These are phyloP conservation scores for Phytopythium montanum DNA, from an alignment of 352 stramenopile genomes.

Conservation along the genomic window DNA sequence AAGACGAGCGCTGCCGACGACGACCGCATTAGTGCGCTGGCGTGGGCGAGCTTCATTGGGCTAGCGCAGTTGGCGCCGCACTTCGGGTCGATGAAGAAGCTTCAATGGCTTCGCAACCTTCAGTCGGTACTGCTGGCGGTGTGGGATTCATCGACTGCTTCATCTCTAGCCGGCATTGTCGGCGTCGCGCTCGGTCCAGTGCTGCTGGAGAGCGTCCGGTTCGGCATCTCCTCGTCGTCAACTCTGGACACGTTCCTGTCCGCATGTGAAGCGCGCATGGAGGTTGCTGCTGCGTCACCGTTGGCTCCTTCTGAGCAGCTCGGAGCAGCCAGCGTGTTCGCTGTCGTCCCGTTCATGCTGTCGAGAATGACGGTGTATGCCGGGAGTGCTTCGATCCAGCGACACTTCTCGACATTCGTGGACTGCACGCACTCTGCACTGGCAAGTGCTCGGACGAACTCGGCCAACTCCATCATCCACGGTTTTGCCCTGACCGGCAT, in stretches of 20 bases:
- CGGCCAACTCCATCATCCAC: neutral
- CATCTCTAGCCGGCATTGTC: slow-evolving; percentile 11
- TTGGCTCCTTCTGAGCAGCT: neutral
- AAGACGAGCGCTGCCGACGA: no score
- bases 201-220: slow-evolving; percentile 34
- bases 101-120: slow-evolving; percentile 45
- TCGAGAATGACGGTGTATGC: slow-evolving; percentile 15
- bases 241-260: slow-evolving; percentile 28
- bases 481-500: neutral
- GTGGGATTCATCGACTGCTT: slow-evolving; percentile 11
- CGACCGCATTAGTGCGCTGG: neutral
- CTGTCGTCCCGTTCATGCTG: slow-evolving; percentile 19
- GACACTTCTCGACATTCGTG: neutral
- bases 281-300: neutral
- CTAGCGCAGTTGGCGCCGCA: slow-evolving; percentile 23
- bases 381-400: slow-evolving; percentile 12
- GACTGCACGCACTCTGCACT: neutral
- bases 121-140: slow-evolving; percentile 24
- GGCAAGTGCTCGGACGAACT: neutral
- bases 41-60: slow-evolving; percentile 33
- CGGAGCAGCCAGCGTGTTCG: slow-evolving; percentile 4
- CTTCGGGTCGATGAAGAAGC: slow-evolving; percentile 23
- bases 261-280: slow-evolving; percentile 23
- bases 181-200: slow-evolving; percentile 35
- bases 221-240: slow-evolving; percentile 20